These are phyloP conservation scores for Alternaria infectoria DNA, from an alignment of 2,329 filamentous ascomycete genomes.

Conservation along the genomic window DNA sequence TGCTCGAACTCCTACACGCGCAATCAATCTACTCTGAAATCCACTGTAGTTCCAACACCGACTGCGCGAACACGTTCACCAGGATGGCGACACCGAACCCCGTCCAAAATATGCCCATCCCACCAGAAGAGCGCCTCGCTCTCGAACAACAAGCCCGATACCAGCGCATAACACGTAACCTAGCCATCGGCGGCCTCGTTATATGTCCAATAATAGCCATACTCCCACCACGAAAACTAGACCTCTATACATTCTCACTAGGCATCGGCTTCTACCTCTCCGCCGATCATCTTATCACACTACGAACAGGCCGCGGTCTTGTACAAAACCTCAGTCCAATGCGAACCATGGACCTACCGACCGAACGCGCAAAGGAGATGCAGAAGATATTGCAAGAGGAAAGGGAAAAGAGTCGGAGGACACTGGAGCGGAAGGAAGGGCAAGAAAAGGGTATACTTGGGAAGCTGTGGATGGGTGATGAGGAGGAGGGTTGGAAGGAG, in stretches of 20 bases:
- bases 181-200: slow-evolving; percentile 58
- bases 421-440: slow-evolving; percentile 30
- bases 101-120: slow-evolving; percentile 28
- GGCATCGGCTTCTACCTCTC: slow-evolving; percentile 56
- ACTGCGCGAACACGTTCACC: slow-evolving; percentile 9
- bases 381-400: slow-evolving; percentile 48
- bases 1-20: neutral
- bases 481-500: slow-evolving; percentile 55
- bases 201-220: slow-evolving; percentile 61
- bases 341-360: slow-evolving; percentile 37
- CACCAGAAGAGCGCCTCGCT: slow-evolving; percentile 44
- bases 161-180: slow-evolving; percentile 48
- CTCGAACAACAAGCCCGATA: slow-evolving; percentile 40
- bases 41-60: neutral
- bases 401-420: slow-evolving; percentile 41
- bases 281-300: slow-evolving; percentile 56
- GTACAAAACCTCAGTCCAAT: slow-evolving; percentile 38
- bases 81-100: slow-evolving; percentile 32
- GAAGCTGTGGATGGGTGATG: slow-evolving; percentile 49
- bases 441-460: slow-evolving; percentile 36
- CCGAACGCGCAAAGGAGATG: slow-evolving; percentile 45
- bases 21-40: neutral
- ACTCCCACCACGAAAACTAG: slow-evolving; percentile 67
- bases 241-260: slow-evolving; percentile 65
- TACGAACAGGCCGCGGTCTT: slow-evolving; percentile 49